Percentiles rank a stretch among this genome's conserved stretches.
These are phyloP conservation scores for Stenogyne calaminthoides DNA, from an alignment of 305 asterid species.

Conservation along the genomic window DNA sequence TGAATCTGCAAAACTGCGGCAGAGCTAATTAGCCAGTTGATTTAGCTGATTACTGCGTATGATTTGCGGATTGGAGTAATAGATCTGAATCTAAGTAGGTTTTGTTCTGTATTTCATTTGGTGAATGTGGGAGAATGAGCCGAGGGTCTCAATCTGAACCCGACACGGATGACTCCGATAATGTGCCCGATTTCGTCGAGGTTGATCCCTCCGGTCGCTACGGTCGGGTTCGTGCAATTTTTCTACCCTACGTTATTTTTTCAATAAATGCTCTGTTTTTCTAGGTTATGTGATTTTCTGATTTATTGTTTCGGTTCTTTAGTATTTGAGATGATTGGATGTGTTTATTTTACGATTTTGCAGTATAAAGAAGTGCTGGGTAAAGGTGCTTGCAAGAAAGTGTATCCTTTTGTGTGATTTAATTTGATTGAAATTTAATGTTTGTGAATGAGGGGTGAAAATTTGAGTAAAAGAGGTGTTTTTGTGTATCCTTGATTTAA, in stretches of 20 bases:
- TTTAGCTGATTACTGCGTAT: constrained; percentile 8
- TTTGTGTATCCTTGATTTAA: constrained; percentile 32
- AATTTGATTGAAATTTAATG: constrained; percentile 1
- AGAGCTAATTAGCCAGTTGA: constrained; percentile 6
- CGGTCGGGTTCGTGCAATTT: constrained; percentile 74
- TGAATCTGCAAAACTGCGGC: constrained; percentile 26
- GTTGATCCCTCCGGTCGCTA: constrained; percentile 90
- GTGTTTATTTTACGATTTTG: constrained; percentile 36
- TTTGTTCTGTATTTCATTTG: not conserved
- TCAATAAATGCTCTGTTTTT: not conserved
- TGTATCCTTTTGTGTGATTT: constrained; percentile 58
- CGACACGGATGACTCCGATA: constrained; percentile 71
- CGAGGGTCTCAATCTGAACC: constrained; percentile 61
- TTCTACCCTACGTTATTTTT: not conserved
- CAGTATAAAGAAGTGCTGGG: constrained; percentile 93
- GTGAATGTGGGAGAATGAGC: constrained; percentile 51
- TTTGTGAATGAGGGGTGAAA: not conserved
- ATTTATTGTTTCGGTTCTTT: constrained; percentile 13
- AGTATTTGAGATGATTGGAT: constrained; percentile 1
- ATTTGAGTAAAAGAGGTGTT: not conserved
- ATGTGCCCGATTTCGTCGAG: constrained; percentile 85
- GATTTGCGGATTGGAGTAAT: not conserved
- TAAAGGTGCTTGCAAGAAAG: constrained; percentile 96
- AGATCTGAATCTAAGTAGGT: constrained; percentile 41
- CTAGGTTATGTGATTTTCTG: not conserved